Evolutionary conservation across 2,329 filamentous ascomycete genomes (phyloP), one percentile per base, ranked within the genome.

Genomic region (Penicillium verrucosum): DNA sequence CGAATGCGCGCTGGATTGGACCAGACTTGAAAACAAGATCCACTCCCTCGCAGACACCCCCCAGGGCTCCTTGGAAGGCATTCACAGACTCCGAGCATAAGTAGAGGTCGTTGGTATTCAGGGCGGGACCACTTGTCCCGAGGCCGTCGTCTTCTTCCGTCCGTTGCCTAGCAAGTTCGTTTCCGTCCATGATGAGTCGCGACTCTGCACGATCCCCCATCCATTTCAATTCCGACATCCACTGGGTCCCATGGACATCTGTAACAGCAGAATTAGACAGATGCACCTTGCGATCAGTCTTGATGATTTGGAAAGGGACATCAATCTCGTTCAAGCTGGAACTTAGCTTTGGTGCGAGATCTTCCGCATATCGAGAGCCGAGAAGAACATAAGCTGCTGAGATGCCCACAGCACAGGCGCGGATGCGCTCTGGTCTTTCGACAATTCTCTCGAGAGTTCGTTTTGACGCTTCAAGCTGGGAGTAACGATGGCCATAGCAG

Each of bases 401-500:
- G 6, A 97, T 81, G 3, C 94, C 94, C 48, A 97, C 71, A 0
- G 93, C 84, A 58, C 86, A 86, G 5, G 94, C 94, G 65, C 89
- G 89, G 61, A 99, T 86, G 57, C 94, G 83, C 77, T 99, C 94
- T 0, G 94, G 94, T 11, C 94, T 83, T 76, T 99, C 94, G 47
- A 99, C 92, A 62, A 99, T 96, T 55, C 87, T 89, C 66, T 80
- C 85, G 1, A 56, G 97, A 81, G 16, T 83, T 82, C 43, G 79
- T 82, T 66, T 88, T 88, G 23, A 85, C 88, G 0, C 91, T 88
- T 65, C 89, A 87, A 4, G 91, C 43, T 94, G 84, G 11, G 92
- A 90, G 73, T 87, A 99, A 23, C 92, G 87, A 76, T 99, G 94
- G 25, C 93, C 92, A 71, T 97, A 99, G 75, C 93, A 96, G 51